Percentiles rank a stretch among this genome's conserved stretches.
phyloP scores from a whole-genome alignment of 139 green algal genomes.

The Chlorella sp. region DNA sequence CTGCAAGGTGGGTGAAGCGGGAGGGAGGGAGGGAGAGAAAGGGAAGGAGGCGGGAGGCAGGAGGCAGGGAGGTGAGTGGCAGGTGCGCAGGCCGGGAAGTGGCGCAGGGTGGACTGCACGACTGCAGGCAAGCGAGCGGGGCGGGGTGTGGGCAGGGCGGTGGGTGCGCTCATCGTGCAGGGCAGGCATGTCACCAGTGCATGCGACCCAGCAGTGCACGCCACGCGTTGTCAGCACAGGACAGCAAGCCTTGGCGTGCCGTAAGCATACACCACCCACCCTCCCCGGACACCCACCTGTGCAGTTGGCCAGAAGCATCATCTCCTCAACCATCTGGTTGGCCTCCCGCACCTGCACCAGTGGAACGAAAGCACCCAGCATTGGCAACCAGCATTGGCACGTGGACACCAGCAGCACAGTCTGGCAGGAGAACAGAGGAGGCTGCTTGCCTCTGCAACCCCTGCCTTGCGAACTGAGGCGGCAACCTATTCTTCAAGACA shows the following conservation, averaged over 20 bases:
- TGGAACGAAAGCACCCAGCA: background rate
- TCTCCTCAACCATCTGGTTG: conserved; percentile 99
- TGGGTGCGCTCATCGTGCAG: background rate
- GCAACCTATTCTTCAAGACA: too few relatives aligned
- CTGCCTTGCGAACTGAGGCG: too few relatives aligned
- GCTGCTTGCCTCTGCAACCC: too few relatives aligned
- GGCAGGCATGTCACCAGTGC: background rate
- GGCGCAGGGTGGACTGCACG: conserved; percentile 80
- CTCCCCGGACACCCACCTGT: conserved; percentile 33
- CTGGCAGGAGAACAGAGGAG: background rate
- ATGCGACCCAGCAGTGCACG: background rate
- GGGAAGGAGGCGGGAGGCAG: background rate
- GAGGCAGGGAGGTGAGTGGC: background rate
- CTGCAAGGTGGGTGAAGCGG: conserved; percentile 22
- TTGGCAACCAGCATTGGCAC: background rate
- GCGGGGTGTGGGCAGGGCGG: background rate
- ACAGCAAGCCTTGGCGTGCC: background rate
- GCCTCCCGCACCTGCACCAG: conserved; percentile 76
- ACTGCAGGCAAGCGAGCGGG: conserved; percentile 49
- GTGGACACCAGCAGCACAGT: background rate
- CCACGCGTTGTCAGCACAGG: background rate
- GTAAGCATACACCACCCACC: background rate
- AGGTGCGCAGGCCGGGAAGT: conserved; percentile 81
- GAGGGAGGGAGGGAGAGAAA: background rate
- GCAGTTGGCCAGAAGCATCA: conserved; percentile 97